Base-by-base conservation (phyloP, 192 early-diverging fungal genomes). In the Linnemannia schmuckeri region DNA sequence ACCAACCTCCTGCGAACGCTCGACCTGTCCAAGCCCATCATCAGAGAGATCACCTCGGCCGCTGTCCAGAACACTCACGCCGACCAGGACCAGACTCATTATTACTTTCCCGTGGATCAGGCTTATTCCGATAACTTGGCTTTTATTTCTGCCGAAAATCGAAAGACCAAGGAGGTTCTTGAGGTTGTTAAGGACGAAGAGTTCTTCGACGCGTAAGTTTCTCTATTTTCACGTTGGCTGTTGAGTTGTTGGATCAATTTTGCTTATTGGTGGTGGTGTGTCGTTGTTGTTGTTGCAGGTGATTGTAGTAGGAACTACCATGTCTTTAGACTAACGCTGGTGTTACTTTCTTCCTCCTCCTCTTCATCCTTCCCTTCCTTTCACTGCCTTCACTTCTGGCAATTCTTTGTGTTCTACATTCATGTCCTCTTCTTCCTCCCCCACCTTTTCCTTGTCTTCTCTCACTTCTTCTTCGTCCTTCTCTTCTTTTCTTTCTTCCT, bases 1-100 rank as follows among this genome's bases (percentile, higher is more conserved):
- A 77, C 78, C 54, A 95, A 95, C 80, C 72, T 94, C 27, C 79
- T 92, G 70, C 93, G 94, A 35, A 88, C 89, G n/a, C 46, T 96
- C 46, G 94, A 96, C 75, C 82, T 95, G 18, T 90, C 91, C 15
- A 80, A 80, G 15, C 75, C 90, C 22, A 72, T 93, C 73, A 88
- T 91, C 63, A 88, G 88, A 22, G 91, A 93, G 73, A 82, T 88
- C 70, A 89, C 87, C 37, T 88, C 89, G 8, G 77, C 90, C 40
- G 81, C 83, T 22, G 74, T 89, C 3, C 76, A 88, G 80, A 93
- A 93, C 75, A 87, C 89, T 18, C 49, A 52, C 18, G 82, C 77
- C 71, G 47, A 82, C 3, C 81, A 88, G 35, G 73, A 88, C 49
- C 79, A 82, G 27, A 75, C 61, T 8, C 89, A 90, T 12, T 93